phyloP scores from a whole-genome alignment of 345 rosid species.

The Bretschneidera sinensis region DNA sequence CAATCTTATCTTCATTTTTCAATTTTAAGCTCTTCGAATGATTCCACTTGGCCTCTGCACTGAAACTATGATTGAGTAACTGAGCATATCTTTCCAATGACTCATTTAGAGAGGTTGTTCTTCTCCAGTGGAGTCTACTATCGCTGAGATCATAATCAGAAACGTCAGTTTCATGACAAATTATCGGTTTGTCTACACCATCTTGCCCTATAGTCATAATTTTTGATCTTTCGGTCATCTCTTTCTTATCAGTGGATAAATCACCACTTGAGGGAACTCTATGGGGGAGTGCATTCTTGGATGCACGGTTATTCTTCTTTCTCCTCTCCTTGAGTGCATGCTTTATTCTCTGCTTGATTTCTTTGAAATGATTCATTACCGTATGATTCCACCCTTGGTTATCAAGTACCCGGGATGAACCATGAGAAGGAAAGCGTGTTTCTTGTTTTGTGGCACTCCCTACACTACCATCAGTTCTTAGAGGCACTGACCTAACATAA shows the following conservation, averaged over 20 bases:
- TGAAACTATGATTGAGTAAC: slow-evolving; percentile 39
- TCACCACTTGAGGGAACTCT: slow-evolving; percentile 15
- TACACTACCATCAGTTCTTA: slow-evolving; percentile 6
- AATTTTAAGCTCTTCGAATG: slow-evolving; percentile 62
- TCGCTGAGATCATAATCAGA: slow-evolving; percentile 17
- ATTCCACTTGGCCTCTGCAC: slow-evolving; percentile 31
- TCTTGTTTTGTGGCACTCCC: slow-evolving; percentile 17
- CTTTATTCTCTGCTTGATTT: slow-evolving; percentile 56
- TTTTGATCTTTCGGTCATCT: slow-evolving; percentile 8
- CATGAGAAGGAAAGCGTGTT: slow-evolving; percentile 23
- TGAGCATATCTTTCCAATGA: slow-evolving; percentile 52
- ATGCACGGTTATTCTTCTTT: slow-evolving; percentile 17
- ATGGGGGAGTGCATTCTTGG: not conserved
- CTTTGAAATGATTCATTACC: slow-evolving; percentile 42
- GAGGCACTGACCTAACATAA: not conserved
- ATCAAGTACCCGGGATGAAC: slow-evolving; percentile 10
- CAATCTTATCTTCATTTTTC: slow-evolving; percentile 38
- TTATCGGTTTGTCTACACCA: slow-evolving; percentile 12
- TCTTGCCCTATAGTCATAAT: slow-evolving; percentile 13
- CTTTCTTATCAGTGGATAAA: slow-evolving; percentile 15
- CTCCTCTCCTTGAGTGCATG: slow-evolving; percentile 44
- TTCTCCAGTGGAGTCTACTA: slow-evolving; percentile 14
- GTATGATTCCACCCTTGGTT: slow-evolving; percentile 47
- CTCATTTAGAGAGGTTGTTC: slow-evolving; percentile 47
- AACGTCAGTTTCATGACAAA: slow-evolving; percentile 12